These are phyloP conservation scores for Sugiyamaella castrensis DNA, from an alignment of 1,139 yeast species.

Conservation along the genomic window DNA sequence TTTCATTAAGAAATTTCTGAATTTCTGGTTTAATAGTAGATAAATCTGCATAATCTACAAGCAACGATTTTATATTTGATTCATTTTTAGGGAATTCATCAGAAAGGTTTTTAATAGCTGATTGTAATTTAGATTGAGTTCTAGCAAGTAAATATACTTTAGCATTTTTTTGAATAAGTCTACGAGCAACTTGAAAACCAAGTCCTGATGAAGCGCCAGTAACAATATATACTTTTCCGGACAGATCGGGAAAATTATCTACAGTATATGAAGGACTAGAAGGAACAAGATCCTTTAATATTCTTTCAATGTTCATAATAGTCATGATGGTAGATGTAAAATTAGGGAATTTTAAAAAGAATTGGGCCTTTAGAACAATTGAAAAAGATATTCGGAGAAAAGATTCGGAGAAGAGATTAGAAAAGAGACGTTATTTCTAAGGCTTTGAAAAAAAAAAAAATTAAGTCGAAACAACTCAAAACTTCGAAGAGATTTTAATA, in stretches of 20 bases:
- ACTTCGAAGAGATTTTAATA: too few species aligned
- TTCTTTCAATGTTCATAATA: constrained; percentile 1
- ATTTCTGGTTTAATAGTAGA: constrained; percentile 44
- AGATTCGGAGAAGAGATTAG: neutral
- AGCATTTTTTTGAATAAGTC: constrained; percentile 29
- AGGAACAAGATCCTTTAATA: constrained; percentile 8
- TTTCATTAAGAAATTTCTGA: constrained; percentile 34
- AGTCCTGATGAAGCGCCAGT: constrained; percentile 37
- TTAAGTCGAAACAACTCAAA: neutral
- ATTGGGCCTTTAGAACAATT: too few species aligned
- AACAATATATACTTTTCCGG: constrained; percentile 39
- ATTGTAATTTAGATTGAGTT: constrained; percentile 22
- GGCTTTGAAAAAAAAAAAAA: neutral
- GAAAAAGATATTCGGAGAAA: neutral
- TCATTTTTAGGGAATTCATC: constrained; percentile 20
- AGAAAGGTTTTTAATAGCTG: constrained; percentile 20
- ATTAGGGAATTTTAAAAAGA: too few species aligned
- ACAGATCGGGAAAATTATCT: constrained; percentile 44
- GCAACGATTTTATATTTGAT: constrained; percentile 22
- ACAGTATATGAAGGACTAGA: constrained; percentile 36
- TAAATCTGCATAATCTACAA: constrained; percentile 46
- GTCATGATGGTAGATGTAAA: too few species aligned
- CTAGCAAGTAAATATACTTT: constrained; percentile 33
- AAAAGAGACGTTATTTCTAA: neutral
- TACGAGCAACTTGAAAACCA: constrained; percentile 28